phyloP scores from a whole-genome alignment of 2,329 filamentous ascomycete genomes.

The Beauveria scarabaeidicola region DNA sequence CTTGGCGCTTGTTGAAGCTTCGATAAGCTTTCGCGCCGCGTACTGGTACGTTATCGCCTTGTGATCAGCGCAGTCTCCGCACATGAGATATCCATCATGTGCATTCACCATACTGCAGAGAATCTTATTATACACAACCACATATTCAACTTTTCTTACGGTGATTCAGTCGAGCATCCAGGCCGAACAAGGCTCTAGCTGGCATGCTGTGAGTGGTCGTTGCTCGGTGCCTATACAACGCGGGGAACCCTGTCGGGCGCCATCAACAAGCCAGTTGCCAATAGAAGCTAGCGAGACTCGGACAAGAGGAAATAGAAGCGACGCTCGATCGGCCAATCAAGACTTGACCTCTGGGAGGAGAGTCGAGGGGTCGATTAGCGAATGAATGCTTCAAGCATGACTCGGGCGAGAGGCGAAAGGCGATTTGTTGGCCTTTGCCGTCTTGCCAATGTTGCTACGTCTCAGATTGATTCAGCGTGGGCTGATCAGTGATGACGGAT shows the following conservation, averaged over 20 bases:
- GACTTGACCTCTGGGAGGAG: neutral
- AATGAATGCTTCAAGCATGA: neutral
- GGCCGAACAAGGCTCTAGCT: neutral
- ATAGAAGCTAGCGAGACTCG: neutral
- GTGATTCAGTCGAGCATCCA: too few species aligned
- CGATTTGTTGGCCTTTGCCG: neutral
- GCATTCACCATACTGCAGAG: neutral
- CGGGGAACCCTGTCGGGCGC: conserved; percentile 1
- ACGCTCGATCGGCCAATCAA: neutral
- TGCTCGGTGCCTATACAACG: neutral
- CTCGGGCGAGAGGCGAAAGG: neutral
- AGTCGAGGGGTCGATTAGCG: neutral
- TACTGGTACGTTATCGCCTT: neutral
- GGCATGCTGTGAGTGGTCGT: neutral
- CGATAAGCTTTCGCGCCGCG: neutral
- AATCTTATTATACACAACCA: neutral
- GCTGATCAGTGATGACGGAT: neutral
- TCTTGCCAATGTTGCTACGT: neutral
- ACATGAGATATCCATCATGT: neutral
- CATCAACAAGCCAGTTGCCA: neutral
- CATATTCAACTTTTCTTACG: too few species aligned
- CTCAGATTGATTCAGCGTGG: neutral
- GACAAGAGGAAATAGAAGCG: neutral
- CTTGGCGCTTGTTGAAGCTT: neutral
- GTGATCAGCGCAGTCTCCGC: neutral